These are phyloP conservation scores for Endocarpon pusillum DNA, from an alignment of 495 filamentous ascomycete genomes.

Conservation along the genomic window DNA sequence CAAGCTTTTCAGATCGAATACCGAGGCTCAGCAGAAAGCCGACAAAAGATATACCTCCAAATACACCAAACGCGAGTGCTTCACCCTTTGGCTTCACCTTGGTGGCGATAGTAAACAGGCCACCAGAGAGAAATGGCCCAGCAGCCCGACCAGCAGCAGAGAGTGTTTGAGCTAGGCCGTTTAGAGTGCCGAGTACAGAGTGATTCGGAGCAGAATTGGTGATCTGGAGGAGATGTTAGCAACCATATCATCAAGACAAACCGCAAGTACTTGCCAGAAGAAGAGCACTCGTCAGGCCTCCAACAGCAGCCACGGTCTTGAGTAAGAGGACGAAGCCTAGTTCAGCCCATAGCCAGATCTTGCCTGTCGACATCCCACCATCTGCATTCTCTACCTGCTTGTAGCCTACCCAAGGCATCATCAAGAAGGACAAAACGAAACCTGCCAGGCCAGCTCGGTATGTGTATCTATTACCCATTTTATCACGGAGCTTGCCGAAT, in stretches of 20 bases:
- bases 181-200: conserved; percentile 72
- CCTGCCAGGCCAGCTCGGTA: conserved; percentile 69
- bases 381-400: conserved; percentile 32
- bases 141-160: conserved; percentile 79
- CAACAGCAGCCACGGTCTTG: conserved; percentile 78
- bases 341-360: conserved; percentile 53
- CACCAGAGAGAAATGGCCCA: conserved; percentile 76
- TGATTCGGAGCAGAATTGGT: conserved; percentile 84
- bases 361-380: conserved; percentile 25
- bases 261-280: conserved; percentile 43
- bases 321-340: conserved; percentile 63
- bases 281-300: conserved; percentile 75
- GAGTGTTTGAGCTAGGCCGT: conserved; percentile 86
- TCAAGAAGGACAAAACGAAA: conserved; percentile 63
- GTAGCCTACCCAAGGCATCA: conserved; percentile 84
- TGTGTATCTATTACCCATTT: conserved; percentile 67
- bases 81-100: conserved; percentile 66
- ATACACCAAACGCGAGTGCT: conserved; percentile 63
- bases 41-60: conserved; percentile 57
- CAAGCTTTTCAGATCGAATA: conserved; percentile 42
- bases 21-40: conserved; percentile 63
- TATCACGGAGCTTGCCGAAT: conserved; percentile 62
- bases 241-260: background rate
- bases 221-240: conserved; percentile 35
- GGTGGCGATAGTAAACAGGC: conserved; percentile 58